Evolutionary conservation across 2,329 filamentous ascomycete genomes (phyloP), one percentile per base, ranked within the genome.

Genomic region (Diaporthe vaccinii): DNA sequence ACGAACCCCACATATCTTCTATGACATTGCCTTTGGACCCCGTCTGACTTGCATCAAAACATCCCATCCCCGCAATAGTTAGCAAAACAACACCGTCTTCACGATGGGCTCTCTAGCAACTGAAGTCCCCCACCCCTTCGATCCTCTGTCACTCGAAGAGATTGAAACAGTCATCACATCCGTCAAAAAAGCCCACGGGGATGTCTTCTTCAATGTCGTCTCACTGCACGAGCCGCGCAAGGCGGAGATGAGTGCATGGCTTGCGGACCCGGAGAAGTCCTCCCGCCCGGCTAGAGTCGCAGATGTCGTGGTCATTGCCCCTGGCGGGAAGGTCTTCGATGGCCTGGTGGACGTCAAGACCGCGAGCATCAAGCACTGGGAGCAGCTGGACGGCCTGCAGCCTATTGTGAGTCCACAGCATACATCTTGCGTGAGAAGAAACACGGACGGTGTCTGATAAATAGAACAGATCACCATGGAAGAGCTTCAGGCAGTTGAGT

Each of bases 191-290:
- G 88, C 93, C 75, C 88, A 98, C 82, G 87, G 91, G 74, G 87
- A 93, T 67, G 88, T 97, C 75, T 91, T 92, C 83, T 98, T 96
- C 90, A 97, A 98, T 86, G 94, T 95, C 3, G 92, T 98, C 74
- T 94, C 94, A 3, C 87, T 98, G 39, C 93, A 92, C 80, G 95
- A 98, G 87, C 95, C 95, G 67, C 93, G 93, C 78, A 98, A 98
- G 87, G 91, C 89, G 61, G 92, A 95, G 79, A 95, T 98, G 94
- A 87, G 92, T 82, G 90, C 89, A 76, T 98, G 95, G 95, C 85
- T 98, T 17, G 91, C 89, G 67, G 88, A 91, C 75, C 91, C 93
- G 0, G 85, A 90, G 28, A 88, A 87, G 14, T 85, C 87, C 0
- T 88, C 91, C 1, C 88, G 91, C 59, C 95, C 95, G 15, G 84